phyloP scores from a whole-genome alignment of 768 basidiomycete genomes.

The Xerocomellus intermedius region DNA sequence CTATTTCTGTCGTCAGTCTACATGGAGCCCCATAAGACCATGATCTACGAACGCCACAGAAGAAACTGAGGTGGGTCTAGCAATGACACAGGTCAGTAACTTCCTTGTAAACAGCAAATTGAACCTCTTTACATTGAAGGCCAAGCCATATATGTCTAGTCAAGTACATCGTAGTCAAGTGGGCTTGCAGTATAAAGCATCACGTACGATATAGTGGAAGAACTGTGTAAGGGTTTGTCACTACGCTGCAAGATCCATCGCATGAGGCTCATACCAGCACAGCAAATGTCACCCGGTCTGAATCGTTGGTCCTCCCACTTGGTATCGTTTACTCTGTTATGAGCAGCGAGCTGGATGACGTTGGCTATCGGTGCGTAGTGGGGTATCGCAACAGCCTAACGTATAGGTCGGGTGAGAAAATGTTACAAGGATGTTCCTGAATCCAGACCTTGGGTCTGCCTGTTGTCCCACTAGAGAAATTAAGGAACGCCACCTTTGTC shows the following conservation, averaged over 20 bases:
- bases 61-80: conserved; percentile 58
- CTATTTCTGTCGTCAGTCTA: conserved; percentile 31
- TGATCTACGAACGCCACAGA: conserved; percentile 47
- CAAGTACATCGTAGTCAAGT: background rate
- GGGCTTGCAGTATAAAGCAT: background rate
- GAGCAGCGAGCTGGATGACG: conserved; percentile 56
- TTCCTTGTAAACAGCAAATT: background rate
- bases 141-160: conserved; percentile 65
- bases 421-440: background rate
- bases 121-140: conserved; percentile 48
- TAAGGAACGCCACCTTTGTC: conserved; percentile 67
- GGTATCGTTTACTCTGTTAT: conserved; percentile 48
- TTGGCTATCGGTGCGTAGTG: conserved; percentile 61
- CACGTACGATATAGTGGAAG: conserved; percentile 61
- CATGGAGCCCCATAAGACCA: background rate
- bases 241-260: background rate
- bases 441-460: conserved; percentile 64
- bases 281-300: conserved; percentile 58
- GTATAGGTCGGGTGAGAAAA: background rate
- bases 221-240: conserved; percentile 34
- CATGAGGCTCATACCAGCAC: conserved; percentile 45
- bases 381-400: conserved; percentile 58
- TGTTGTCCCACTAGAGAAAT: conserved; percentile 76
- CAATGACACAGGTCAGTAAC: conserved; percentile 27
- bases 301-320: conserved; percentile 49